A percentile compares a stretch with the other conserved stretches of the same genome.
phyloP scores from a whole-genome alignment of 2,329 filamentous ascomycete species.

The Aspergillus costaricaensis region DNA sequence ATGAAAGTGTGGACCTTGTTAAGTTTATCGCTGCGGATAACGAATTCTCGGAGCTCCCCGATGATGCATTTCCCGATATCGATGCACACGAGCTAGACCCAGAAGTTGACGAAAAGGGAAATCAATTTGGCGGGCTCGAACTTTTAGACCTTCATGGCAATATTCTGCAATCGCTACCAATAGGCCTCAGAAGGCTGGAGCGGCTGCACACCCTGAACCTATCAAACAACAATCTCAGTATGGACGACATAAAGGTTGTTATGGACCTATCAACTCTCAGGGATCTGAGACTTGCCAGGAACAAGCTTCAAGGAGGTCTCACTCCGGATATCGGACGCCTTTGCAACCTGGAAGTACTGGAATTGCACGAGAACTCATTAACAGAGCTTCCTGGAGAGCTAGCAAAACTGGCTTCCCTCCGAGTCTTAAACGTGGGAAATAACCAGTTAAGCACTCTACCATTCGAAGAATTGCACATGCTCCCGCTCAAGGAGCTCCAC shows the following conservation, averaged over 20 bases:
- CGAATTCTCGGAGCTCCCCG: conserved; percentile 72
- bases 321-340: conserved; percentile 65
- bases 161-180: conserved; percentile 67
- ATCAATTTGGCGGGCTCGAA: conserved; percentile 81
- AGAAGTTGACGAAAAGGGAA: conserved; percentile 67
- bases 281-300: conserved; percentile 80
- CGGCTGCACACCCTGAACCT: conserved; percentile 80
- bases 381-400: conserved; percentile 69
- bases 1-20: conserved; percentile 84
- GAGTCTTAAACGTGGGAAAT: conserved; percentile 75
- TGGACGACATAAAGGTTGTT: conserved; percentile 71
- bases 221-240: conserved; percentile 77
- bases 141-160: conserved; percentile 87
- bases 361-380: conserved; percentile 79
- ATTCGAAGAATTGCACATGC: conserved; percentile 65
- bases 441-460: conserved; percentile 74
- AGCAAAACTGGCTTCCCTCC: conserved; percentile 67
- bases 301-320: conserved; percentile 69
- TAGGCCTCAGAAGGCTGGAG: conserved; percentile 72
- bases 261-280: conserved; percentile 70
- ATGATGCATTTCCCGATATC: conserved; percentile 75
- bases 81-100: conserved; percentile 59
- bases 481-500: conserved; percentile 73
- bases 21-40: conserved; percentile 88
- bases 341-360: conserved; percentile 72